A percentile compares a stretch with the other conserved stretches of the same genome.
These are phyloP conservation scores for Beauveria sp. DNA, from an alignment of 2,329 filamentous ascomycete genomes.

Conservation along the genomic window DNA sequence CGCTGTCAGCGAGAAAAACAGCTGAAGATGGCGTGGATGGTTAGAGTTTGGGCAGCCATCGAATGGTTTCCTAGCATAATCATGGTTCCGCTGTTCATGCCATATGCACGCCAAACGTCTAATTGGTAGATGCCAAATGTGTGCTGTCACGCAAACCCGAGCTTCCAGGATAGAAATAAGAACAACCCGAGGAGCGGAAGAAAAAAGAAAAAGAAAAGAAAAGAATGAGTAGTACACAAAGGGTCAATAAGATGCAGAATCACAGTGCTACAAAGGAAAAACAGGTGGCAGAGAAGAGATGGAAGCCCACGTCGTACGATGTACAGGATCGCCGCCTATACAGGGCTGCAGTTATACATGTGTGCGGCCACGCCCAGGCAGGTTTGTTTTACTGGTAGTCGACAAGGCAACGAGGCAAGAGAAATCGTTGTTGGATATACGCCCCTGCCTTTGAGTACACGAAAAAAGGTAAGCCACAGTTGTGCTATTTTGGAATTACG, in stretches of 20 bases:
- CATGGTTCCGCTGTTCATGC: not conserved
- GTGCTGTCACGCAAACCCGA: not conserved
- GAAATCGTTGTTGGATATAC: too few relatives aligned
- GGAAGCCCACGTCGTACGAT: not conserved
- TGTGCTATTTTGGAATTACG: too few relatives aligned
- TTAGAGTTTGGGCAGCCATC: not conserved
- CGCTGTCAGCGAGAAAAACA: not conserved
- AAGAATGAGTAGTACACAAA: too few relatives aligned
- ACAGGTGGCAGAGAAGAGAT: not conserved
- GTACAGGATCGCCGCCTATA: not conserved
- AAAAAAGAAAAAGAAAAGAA: not conserved
- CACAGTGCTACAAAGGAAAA: not conserved
- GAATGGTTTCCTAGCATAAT: not conserved
- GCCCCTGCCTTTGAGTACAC: too few relatives aligned
- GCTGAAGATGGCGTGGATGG: not conserved
- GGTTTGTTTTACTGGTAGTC: too few relatives aligned
- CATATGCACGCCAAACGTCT: not conserved
- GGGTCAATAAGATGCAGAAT: not conserved
- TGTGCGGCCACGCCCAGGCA: not conserved
- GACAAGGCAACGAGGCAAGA: too few relatives aligned
- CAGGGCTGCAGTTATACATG: not conserved
- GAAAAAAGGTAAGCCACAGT: too few relatives aligned
- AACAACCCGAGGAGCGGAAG: not conserved
- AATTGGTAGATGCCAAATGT: not conserved
- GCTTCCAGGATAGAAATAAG: not conserved